phyloP scores from a whole-genome alignment of 2,329 filamentous ascomycete genomes.

The Paecilomyces niveus region DNA sequence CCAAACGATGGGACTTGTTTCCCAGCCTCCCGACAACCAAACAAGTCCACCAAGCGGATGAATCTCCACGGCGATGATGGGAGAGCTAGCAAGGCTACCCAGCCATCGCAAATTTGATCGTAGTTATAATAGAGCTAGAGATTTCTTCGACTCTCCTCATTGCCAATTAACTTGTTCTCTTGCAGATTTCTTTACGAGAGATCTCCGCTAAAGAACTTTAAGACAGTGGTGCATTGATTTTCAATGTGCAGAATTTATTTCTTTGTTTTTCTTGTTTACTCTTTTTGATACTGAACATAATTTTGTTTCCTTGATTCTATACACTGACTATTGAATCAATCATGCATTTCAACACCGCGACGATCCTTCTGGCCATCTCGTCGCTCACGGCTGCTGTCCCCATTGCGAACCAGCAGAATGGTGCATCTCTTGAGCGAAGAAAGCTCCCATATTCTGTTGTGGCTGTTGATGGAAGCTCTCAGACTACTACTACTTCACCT shows the following conservation, averaged over 20 bases:
- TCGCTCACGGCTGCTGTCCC: constrained; percentile 21
- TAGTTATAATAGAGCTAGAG: background rate
- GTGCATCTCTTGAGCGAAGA: constrained; percentile 18
- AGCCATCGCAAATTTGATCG: background rate
- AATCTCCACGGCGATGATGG: background rate
- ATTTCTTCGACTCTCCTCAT: background rate
- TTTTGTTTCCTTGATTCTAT: constrained; percentile 1
- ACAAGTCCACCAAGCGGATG: background rate
- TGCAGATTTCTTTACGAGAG: background rate
- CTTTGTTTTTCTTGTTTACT: constrained; percentile 3
- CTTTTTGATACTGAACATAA: constrained; percentile 1
- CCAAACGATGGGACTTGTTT: background rate
- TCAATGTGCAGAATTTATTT: background rate
- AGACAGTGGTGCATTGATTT: background rate
- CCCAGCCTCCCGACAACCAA: constrained; percentile 2
- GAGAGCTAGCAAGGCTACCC: background rate
- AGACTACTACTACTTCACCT: constrained; percentile 1
- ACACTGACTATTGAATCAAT: background rate
- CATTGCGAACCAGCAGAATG: constrained; percentile 12
- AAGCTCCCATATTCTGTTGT: constrained; percentile 24
- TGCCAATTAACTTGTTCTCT: background rate
- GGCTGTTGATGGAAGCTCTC: constrained; percentile 21
- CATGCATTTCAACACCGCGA: constrained; percentile 22
- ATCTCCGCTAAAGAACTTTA: background rate
- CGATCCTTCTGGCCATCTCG: constrained; percentile 20